Conservation (phyloP, 2,329 filamentous ascomycete genomes). For the Fusarium bulbicola region DNA sequence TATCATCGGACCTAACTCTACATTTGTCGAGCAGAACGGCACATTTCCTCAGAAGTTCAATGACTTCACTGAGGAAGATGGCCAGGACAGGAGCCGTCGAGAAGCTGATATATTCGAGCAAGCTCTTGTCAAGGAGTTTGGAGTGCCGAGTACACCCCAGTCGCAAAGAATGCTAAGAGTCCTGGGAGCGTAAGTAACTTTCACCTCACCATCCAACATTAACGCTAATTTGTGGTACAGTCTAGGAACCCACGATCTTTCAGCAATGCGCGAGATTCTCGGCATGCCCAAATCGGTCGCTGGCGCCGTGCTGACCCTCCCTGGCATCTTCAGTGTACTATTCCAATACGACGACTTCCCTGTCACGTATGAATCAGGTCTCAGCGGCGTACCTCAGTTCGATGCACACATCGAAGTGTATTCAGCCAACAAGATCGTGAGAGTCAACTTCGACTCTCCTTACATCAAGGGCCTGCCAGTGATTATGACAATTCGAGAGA, state of each 20-base stretch:
- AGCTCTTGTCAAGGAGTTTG: neutral
- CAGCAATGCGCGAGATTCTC: constrained; percentile 31
- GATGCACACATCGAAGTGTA: constrained; percentile 65
- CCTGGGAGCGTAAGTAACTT: neutral
- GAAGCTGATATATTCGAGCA: neutral
- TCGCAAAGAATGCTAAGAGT: constrained; percentile 9
- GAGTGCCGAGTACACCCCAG: neutral
- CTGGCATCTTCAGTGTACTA: constrained; percentile 47
- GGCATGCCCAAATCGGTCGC: constrained; percentile 31
- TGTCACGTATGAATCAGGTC: constrained; percentile 65
- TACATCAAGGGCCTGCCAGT: constrained; percentile 65
- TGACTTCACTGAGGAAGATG: constrained; percentile 2
- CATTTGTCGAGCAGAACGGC: constrained; percentile 58
- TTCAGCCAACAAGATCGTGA: constrained; percentile 61
- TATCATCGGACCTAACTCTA: constrained; percentile 60
- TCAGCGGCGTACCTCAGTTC: constrained; percentile 61
- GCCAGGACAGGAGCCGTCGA: neutral
- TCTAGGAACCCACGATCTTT: constrained; percentile 29
- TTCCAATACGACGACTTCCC: constrained; percentile 59
- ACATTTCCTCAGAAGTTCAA: constrained; percentile 55
- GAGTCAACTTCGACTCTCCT: constrained; percentile 64
- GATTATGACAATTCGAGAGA: constrained; percentile 57
- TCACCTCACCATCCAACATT: accelerated
- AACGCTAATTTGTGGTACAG: neutral
- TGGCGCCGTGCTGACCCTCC: constrained; percentile 20